Evolutionary conservation across 257 asterid species (phyloP), one percentile per base, ranked within the genome.

Genomic region (Cinchona pubescens): DNA sequence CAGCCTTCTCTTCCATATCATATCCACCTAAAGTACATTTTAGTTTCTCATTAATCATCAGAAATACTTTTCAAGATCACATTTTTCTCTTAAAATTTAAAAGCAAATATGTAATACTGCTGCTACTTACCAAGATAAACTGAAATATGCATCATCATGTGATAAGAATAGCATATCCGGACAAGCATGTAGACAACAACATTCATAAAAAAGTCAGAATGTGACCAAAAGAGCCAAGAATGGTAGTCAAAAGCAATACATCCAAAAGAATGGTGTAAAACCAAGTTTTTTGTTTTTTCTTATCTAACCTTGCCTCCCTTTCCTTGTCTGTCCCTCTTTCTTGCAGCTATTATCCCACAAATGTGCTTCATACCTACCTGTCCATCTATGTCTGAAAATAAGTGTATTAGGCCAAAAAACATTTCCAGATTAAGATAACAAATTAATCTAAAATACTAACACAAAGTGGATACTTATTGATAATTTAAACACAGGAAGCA

Each of bases 1-100:
- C 98, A 82, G 98, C 98, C 81, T 92, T 94, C 80, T 89, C 98
- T 81, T 94, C 98, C 97, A 88, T 89, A 78, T 94, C 97, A 87
- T 92, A 94, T 19, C 97, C 97, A 27, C 98, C 97, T 94, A 67
- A 16, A 74, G 16, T 34, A 27, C 13, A 76, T 7, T 23, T 14
- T 55, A 1, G 13, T 35, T 69, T 25, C 7, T 35, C 23, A 40
- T 48, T 48, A 34, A 53, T 58, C n/a, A 21, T 30, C 11, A 62
- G 3, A 16, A n/a, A 15, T 8, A 32, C n/a, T 16, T 72, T 53
- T 7, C 25, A 29, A 49, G 6, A 49, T 21, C 13, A 21, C 2
- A 18, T 30, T 58, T 4, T 46, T 16, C 3, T 14, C 12, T 19
- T 23, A 18, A 38, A 15, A 0, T 2, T 40, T 74, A 1, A 63